Evolutionary conservation across 2,329 filamentous ascomycete genomes (phyloP).

Genomic region (Venturia aucupariae): DNA sequence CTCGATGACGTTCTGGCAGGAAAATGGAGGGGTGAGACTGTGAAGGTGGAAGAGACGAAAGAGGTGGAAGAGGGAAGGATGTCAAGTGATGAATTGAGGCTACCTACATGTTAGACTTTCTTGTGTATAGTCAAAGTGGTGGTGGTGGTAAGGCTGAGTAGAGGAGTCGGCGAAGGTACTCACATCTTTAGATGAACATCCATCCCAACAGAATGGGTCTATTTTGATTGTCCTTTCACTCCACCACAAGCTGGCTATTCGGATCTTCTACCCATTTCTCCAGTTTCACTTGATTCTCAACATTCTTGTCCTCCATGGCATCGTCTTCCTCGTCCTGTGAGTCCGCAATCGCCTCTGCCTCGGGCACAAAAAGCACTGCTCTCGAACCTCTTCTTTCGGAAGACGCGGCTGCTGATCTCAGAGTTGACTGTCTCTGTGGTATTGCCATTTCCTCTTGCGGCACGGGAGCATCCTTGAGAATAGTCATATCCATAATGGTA

Average conservation of each 20-base stretch:
- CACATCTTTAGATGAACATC: too few relatives aligned
- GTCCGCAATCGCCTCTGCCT: not conserved
- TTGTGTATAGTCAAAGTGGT: not conserved
- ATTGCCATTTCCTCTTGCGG: not conserved
- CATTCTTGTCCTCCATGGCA: not conserved
- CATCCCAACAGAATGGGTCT: too few relatives aligned
- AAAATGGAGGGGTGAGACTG: not conserved
- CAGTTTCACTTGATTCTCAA: not conserved
- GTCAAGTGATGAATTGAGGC: not conserved
- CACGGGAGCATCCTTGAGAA: not conserved
- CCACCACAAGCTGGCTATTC: not conserved
- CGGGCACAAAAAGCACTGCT: not conserved
- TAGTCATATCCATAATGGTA: not conserved
- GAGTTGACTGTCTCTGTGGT: not conserved
- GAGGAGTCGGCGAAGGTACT: too few relatives aligned
- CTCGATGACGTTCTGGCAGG: conserved; percentile 49
- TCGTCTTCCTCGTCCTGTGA: not conserved
- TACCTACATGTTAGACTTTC: not conserved
- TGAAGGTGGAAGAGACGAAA: not conserved
- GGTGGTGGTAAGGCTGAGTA: not conserved
- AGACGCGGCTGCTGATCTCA: not conserved
- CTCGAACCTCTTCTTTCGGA: not conserved
- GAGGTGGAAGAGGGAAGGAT: not conserved
- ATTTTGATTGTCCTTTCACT: not conserved
- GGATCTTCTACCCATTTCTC: not conserved